phyloP scores from a whole-genome alignment of 139 green algal genomes.

The Chlorella vulgaris region DNA sequence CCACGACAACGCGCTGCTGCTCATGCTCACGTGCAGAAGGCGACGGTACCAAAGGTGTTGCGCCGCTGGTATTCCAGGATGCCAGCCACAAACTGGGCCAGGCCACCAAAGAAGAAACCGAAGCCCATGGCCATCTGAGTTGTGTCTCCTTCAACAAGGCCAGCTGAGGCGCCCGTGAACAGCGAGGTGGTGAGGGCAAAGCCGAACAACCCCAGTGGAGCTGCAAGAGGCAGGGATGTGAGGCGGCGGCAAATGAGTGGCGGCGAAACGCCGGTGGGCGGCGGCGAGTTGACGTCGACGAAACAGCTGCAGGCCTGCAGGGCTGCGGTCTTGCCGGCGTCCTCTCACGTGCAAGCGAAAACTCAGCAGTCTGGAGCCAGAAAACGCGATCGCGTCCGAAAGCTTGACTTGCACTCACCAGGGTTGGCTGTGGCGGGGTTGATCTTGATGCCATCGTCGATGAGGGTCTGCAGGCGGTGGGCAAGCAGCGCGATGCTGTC shows the following conservation, averaged over 20 bases:
- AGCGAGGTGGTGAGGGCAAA: slow-evolving; percentile 36
- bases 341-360: too few relatives aligned
- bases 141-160: slow-evolving; percentile 4
- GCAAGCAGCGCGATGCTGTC: neutral
- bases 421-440: slow-evolving; percentile 11
- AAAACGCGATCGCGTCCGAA: too few relatives aligned
- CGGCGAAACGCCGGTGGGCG: neutral
- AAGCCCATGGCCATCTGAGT: slow-evolving; percentile 45
- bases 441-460: neutral
- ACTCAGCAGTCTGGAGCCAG: too few relatives aligned
- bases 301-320: too few relatives aligned
- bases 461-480: neutral
- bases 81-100: slow-evolving; percentile 73
- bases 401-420: slow-evolving; percentile 1
- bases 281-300: neutral
- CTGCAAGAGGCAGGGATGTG: neutral
- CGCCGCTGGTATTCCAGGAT: slow-evolving; percentile 67
- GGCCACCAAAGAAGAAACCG: slow-evolving; percentile 69
- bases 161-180: slow-evolving; percentile 1
- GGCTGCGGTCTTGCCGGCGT: too few relatives aligned
- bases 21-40: slow-evolving; percentile 58
- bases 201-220: slow-evolving; percentile 42
- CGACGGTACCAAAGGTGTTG: slow-evolving; percentile 75
- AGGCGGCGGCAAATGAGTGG: neutral
- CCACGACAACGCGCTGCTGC: too few relatives aligned